These are phyloP conservation scores for Hanseniaspora pseudoguilliermondii DNA, from an alignment of 805 yeast genomes.

Conservation along the genomic window DNA sequence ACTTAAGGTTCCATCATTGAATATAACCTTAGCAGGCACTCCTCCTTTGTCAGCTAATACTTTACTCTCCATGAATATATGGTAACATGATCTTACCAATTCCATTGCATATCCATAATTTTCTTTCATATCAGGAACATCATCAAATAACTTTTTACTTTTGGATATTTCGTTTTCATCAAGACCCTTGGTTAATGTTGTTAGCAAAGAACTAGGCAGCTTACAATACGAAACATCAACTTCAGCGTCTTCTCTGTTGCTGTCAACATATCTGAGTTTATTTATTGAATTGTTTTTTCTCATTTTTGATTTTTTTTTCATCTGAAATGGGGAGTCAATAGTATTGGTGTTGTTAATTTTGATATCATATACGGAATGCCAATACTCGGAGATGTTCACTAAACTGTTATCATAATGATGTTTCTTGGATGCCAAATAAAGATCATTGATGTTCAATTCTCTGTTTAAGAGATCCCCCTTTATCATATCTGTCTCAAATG, in stretches of 20 bases:
- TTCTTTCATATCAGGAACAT: conserved; percentile 46
- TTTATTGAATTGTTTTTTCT: conserved; percentile 44
- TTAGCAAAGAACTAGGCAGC: conserved; percentile 74
- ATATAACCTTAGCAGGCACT: conserved; percentile 71
- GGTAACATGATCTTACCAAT: conserved; percentile 67
- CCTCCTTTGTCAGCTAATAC: conserved; percentile 23
- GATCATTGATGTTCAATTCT: not conserved
- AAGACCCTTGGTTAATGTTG: conserved; percentile 75
- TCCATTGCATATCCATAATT: conserved; percentile 65
- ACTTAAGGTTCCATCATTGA: conserved; percentile 31
- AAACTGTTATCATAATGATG: not conserved
- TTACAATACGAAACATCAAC: conserved; percentile 93
- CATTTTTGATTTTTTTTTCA: conserved; percentile 32
- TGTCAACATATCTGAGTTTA: not conserved
- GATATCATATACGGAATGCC: not conserved
- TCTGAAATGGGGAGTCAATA: conserved; percentile 17
- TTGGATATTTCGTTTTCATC: conserved; percentile 30
- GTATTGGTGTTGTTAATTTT: not conserved
- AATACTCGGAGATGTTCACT: not conserved
- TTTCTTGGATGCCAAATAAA: not conserved
- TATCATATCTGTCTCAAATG: too few species aligned
- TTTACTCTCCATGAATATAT: conserved; percentile 57
- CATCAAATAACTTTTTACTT: conserved; percentile 42
- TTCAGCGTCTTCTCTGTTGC: conserved; percentile 30
- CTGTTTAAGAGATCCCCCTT: too few species aligned